Conservation (phyloP, 129 eudicot genomes). For the Kitagawia praeruptora region DNA sequence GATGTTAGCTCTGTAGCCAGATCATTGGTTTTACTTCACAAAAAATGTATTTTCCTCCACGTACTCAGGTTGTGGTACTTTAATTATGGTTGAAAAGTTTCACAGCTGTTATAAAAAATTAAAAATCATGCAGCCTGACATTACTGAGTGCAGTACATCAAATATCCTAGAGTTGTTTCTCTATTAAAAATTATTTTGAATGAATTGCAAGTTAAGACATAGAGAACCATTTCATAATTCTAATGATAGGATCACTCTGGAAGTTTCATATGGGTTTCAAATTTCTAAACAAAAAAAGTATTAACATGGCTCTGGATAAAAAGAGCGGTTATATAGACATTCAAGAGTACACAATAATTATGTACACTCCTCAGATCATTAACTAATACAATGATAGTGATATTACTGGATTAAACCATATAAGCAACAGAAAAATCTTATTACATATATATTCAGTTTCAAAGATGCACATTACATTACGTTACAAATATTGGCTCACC, state of each 20-base stretch:
- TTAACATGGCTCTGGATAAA: background rate
- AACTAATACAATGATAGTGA: background rate
- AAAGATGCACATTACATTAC: background rate
- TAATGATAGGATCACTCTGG: background rate
- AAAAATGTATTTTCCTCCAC: no score
- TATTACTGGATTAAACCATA: background rate
- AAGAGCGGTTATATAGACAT: background rate
- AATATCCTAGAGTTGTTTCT: background rate
- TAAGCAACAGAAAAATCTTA: background rate
- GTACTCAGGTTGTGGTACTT: background rate
- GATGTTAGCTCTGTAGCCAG: background rate
- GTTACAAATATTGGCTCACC: conserved; percentile 11
- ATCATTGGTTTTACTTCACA: no score
- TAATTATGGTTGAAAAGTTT: background rate
- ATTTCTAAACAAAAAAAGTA: background rate
- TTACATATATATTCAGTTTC: background rate
- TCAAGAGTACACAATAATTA: background rate
- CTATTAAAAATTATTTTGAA: background rate
- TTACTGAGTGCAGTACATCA: background rate
- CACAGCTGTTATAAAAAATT: no score
- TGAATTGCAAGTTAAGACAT: background rate
- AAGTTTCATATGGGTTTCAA: background rate
- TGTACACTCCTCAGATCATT: background rate
- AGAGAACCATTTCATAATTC: background rate
- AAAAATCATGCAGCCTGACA: background rate